Conservation (phyloP, 1,139 yeast species). For the Protomyces inundatus region DNA sequence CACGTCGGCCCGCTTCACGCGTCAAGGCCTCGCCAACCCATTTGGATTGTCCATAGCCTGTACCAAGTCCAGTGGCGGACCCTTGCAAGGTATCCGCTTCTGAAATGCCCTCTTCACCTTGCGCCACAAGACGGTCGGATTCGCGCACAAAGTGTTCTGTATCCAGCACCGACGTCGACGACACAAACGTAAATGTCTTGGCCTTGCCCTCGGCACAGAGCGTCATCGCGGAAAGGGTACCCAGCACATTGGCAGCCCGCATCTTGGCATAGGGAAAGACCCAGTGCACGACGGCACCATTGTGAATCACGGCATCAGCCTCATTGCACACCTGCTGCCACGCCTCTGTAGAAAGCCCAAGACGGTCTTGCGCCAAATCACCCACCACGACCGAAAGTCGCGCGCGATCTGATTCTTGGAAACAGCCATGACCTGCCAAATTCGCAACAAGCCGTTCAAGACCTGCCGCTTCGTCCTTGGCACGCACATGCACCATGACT, state of each 20-base stretch:
- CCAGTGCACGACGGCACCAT: conserved; percentile 99
- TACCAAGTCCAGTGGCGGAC: conserved; percentile 72
- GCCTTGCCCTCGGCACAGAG: conserved; percentile 74
- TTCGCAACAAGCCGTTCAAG: conserved; percentile 68
- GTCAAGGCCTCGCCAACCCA: conserved; percentile 94
- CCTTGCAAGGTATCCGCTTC: conserved; percentile 82
- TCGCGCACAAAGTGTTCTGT: conserved; percentile 70
- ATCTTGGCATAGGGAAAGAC: conserved; percentile 87
- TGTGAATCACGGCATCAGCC: conserved; percentile 83
- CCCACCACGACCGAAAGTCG: conserved; percentile 74
- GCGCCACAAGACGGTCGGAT: conserved; percentile 61
- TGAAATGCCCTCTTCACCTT: conserved; percentile 66
- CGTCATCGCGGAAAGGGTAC: conserved; percentile 78
- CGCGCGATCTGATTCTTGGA: conserved; percentile 60
- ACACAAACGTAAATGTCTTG: conserved; percentile 82
- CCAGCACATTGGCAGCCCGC: conserved; percentile 87
- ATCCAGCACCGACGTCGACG: conserved; percentile 90
- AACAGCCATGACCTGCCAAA: conserved; percentile 78
- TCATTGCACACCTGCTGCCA: conserved; percentile 57
- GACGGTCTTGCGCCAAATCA: conserved; percentile 62
- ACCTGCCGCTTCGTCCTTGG: conserved; percentile 61
- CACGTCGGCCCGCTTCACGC: conserved; percentile 75
- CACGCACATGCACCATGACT: conserved; percentile 87
- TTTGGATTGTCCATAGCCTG: conserved; percentile 94
- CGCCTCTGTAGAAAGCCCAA: conserved; percentile 57